Percentiles rank a stretch among this genome's conserved stretches.
Evolutionary conservation across 2,329 filamentous ascomycete species (phyloP).

Genomic region (Aspergillus sp.): DNA sequence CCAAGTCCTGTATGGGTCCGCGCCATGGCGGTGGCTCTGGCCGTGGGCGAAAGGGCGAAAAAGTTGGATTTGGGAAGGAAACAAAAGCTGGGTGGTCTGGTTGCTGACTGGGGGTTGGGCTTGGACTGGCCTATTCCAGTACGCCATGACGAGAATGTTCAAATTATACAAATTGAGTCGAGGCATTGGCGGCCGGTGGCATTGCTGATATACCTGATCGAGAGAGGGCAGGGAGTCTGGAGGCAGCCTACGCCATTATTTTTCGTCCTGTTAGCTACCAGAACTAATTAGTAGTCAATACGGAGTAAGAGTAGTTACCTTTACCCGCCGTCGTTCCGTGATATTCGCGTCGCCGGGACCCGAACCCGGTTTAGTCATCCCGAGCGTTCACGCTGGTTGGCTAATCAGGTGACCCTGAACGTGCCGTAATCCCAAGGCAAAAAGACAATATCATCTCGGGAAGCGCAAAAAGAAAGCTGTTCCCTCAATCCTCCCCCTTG

Average conservation of each 20-base stretch:
- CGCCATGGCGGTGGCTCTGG: slow-evolving; percentile 53
- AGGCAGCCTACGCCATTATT: too few species aligned
- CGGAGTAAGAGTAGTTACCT: too few species aligned
- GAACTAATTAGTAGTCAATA: too few species aligned
- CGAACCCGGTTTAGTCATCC: slow-evolving; percentile 28
- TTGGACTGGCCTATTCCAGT: slow-evolving; percentile 39
- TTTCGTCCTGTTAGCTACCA: too few species aligned
- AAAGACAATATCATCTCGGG: slow-evolving; percentile 30
- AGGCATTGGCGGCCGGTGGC: slow-evolving; percentile 2
- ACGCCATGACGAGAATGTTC: slow-evolving; percentile 52
- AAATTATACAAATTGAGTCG: slow-evolving; percentile 48
- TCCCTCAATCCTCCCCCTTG: slow-evolving; percentile 17
- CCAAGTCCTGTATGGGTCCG: slow-evolving; percentile 50
- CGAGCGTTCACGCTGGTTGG: slow-evolving; percentile 28
- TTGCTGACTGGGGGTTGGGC: slow-evolving; percentile 51
- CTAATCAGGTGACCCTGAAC: slow-evolving; percentile 26
- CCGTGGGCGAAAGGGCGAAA: slow-evolving; percentile 39
- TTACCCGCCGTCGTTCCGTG: slow-evolving; percentile 22
- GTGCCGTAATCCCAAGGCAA: slow-evolving; percentile 23
- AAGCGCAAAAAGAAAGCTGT: slow-evolving; percentile 37
- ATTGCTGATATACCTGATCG: neutral
- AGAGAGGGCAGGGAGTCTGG: too few species aligned
- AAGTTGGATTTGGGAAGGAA: slow-evolving; percentile 51
- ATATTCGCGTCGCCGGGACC: slow-evolving; percentile 34
- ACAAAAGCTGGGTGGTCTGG: slow-evolving; percentile 53